Base-by-base conservation (phyloP, 192 early-diverging fungal species). In the Backusella australiensis region DNA sequence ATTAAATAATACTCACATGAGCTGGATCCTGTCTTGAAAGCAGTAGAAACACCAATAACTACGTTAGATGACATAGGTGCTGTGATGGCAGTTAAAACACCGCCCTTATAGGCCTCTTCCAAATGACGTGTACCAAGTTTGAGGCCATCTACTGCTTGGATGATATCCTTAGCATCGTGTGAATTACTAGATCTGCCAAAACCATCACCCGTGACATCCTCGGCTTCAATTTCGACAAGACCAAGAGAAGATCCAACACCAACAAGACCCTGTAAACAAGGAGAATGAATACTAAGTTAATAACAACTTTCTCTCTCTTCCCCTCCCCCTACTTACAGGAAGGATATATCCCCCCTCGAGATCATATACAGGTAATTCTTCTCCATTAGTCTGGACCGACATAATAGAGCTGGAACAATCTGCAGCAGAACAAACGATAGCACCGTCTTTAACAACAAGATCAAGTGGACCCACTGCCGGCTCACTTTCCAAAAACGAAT, bases 11-110 rank as follows among this genome's bases (percentile, higher is more conserved):
- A 73, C 80, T 76, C 84, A 87, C 85, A 77, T 82, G 84, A 75
- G 26, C 85, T 71, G 17, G 87, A 86, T 38, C 89, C 92, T 32
- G 89, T 90, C 39, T 87, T 81, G 84, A 94, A 95, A 11, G 89
- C 90, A 75, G 86, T 86, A 75, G 86, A 87, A 44, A 91, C 67
- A 26, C 92, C 94, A 34, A 79, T 78, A 12, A 93, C 75, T 15
- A 91, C 77, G 4, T 86, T 86, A 17, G 71, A 26, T 3, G 89
- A 84, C 32, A 77, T 65, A 26, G 90, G 90, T 14, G 87, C 81
- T 49, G 90, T 88, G 46, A 94, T 84, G 36, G 82, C 85, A 21
- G 82, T 81, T 38, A 90, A 75, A 12, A 95, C 81, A 56, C 93
- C 93, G 19, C 81, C 86, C 63, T 86, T 87, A 75, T 86, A 88